Conservation (phyloP, 2,329 filamentous ascomycete species). For the Fusarium paranaense region DNA sequence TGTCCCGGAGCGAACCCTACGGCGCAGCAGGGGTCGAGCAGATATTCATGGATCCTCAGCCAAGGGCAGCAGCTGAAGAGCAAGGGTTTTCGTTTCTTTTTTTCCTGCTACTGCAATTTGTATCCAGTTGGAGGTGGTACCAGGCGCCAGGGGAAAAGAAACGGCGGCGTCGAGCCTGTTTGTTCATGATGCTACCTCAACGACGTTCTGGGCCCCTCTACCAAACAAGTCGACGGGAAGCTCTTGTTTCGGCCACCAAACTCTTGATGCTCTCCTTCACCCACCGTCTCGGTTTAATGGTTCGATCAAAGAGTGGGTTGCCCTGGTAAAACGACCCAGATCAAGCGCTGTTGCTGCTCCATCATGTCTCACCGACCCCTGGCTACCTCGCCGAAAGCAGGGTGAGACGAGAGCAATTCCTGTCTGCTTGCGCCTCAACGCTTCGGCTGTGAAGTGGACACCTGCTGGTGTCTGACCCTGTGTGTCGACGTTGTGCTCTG, state of each 20-base stretch:
- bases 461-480: slow-evolving; percentile 14
- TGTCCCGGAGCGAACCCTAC: slow-evolving; percentile 33
- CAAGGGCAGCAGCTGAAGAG: slow-evolving; percentile 20
- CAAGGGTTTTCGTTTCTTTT: slow-evolving; percentile 1
- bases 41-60: slow-evolving; percentile 9
- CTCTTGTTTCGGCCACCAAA: slow-evolving; percentile 16
- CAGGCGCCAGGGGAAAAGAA: slow-evolving; percentile 13
- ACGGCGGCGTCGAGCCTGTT: slow-evolving; percentile 21
- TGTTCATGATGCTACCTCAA: slow-evolving; percentile 25
- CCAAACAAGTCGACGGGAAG: neutral
- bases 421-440: slow-evolving; percentile 27
- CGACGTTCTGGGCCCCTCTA: slow-evolving; percentile 14
- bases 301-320: slow-evolving; percentile 32
- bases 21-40: slow-evolving; percentile 28
- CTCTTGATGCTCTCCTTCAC: slow-evolving; percentile 13
- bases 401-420: slow-evolving; percentile 19
- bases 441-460: neutral
- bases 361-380: slow-evolving; percentile 32
- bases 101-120: slow-evolving; percentile 3
- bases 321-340: slow-evolving; percentile 21
- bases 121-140: slow-evolving; percentile 15
- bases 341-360: slow-evolving; percentile 13
- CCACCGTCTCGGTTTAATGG: slow-evolving; percentile 1
- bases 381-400: slow-evolving; percentile 23
- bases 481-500: slow-evolving; percentile 12